These are phyloP conservation scores for Senna siamea DNA, from an alignment of 306 rosid genomes.

Conservation along the genomic window DNA sequence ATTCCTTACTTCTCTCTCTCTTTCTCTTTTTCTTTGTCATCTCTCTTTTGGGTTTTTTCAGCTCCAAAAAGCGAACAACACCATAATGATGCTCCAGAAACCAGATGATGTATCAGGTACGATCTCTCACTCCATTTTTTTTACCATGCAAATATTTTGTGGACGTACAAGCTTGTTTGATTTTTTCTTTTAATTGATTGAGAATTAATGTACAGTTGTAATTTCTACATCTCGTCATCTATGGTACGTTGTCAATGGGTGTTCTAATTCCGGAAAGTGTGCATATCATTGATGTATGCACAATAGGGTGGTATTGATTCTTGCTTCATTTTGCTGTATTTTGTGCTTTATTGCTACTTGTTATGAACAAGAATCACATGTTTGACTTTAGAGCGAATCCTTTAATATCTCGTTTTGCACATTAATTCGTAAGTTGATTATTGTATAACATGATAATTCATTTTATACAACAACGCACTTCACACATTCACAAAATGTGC, in stretches of 20 bases:
- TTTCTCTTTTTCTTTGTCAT: not conserved
- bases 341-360: not conserved
- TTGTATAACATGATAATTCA: no score
- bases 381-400: no score
- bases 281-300: not conserved
- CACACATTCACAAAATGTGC: no score
- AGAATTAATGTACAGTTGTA: not conserved
- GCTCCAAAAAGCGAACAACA: no score
- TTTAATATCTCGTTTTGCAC: no score
- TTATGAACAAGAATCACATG: not conserved
- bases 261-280: not conserved
- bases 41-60: not conserved
- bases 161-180: not conserved
- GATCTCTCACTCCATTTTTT: constrained; percentile 16
- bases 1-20: constrained; percentile 22
- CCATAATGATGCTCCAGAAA: not conserved
- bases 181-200: not conserved
- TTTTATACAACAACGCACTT: no score
- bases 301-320: not conserved
- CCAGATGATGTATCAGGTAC: constrained; percentile 39
- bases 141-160: not conserved
- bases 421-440: no score
- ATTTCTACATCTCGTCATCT: not conserved
- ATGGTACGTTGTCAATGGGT: no score
- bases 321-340: not conserved